Evolutionary conservation across 768 basidiomycete species (phyloP).

Genomic region (Amanita thiersii): DNA sequence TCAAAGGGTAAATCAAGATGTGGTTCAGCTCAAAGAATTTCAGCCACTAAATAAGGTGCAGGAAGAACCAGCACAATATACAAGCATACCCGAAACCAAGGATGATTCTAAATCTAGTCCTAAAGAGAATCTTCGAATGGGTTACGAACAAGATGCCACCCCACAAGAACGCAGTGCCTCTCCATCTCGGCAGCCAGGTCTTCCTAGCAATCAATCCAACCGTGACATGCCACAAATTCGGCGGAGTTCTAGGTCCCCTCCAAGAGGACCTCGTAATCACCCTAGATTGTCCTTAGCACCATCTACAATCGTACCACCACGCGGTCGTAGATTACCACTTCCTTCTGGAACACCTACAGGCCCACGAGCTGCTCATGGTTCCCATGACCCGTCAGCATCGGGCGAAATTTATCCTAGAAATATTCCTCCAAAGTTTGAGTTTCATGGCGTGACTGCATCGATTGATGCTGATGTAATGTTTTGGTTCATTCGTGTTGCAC

Average conservation of each 20-base stretch:
- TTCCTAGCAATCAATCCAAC: constrained; percentile 10
- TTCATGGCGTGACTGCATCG: constrained; percentile 7
- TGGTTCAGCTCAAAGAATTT: not conserved
- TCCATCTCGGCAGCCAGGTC: constrained; percentile 17
- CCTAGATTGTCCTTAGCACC: constrained; percentile 13
- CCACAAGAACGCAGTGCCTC: constrained; percentile 15
- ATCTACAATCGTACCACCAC: constrained; percentile 13
- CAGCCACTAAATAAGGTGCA: not conserved
- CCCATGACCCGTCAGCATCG: constrained; percentile 1
- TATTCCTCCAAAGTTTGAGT: constrained; percentile 3
- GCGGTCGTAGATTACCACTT: constrained; percentile 14
- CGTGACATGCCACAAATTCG: constrained; percentile 13
- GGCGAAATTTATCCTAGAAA: not conserved
- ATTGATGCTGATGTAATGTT: constrained; percentile 16
- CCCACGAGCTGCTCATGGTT: constrained; percentile 1
- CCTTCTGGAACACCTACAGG: constrained; percentile 3
- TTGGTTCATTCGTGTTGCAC: not conserved
- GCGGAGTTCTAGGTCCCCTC: constrained; percentile 26
- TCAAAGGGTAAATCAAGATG: too few relatives aligned
- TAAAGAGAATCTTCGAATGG: constrained; percentile 14
- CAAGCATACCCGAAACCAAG: not conserved
- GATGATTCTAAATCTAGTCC: constrained; percentile 12
- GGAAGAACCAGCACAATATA: not conserved
- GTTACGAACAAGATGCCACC: constrained; percentile 13
- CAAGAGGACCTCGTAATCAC: constrained; percentile 29